A percentile compares a stretch with the other conserved stretches of the same genome.
phyloP scores from a whole-genome alignment of 1,139 yeast genomes.

The Casaregolazyma lundiana region DNA sequence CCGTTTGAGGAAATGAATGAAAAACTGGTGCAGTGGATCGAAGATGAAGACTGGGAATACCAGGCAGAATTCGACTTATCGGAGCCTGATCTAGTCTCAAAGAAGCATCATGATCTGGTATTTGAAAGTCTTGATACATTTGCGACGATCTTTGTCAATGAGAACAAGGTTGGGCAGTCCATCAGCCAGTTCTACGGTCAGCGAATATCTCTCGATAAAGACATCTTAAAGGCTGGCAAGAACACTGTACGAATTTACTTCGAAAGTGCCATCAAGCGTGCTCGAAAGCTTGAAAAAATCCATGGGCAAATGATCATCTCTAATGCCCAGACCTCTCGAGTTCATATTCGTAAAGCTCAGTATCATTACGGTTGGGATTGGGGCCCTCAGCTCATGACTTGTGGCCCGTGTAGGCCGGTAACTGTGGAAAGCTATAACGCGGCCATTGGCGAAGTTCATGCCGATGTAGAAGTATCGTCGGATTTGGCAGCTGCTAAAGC shows the following conservation, averaged over 20 bases:
- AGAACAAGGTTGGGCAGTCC: constrained; percentile 31
- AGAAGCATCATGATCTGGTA: constrained; percentile 27
- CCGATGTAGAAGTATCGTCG: constrained; percentile 25
- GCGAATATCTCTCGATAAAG: constrained; percentile 22
- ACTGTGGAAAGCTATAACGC: constrained; percentile 31
- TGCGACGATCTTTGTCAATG: constrained; percentile 40
- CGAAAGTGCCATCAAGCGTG: constrained; percentile 27
- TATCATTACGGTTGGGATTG: constrained; percentile 59
- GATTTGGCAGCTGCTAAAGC: constrained; percentile 19
- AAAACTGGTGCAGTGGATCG: constrained; percentile 44
- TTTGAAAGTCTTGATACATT: constrained; percentile 47
- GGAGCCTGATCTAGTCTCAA: constrained; percentile 16
- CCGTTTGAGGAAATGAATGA: constrained; percentile 44
- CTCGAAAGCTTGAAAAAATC: constrained; percentile 20
- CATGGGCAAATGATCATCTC: constrained; percentile 27
- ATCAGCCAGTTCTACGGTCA: constrained; percentile 40
- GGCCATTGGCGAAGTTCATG: constrained; percentile 21
- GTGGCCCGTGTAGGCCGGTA: constrained; percentile 46
- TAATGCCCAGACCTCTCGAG: constrained; percentile 43
- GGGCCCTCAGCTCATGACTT: constrained; percentile 48
- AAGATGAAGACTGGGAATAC: constrained; percentile 34
- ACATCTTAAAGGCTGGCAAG: constrained; percentile 17
- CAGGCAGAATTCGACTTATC: constrained; percentile 20
- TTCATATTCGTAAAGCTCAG: constrained; percentile 48
- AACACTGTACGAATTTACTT: constrained; percentile 31